Conservation (phyloP, 179 eudicot genomes). For the Sideroxylon spinosum region DNA sequence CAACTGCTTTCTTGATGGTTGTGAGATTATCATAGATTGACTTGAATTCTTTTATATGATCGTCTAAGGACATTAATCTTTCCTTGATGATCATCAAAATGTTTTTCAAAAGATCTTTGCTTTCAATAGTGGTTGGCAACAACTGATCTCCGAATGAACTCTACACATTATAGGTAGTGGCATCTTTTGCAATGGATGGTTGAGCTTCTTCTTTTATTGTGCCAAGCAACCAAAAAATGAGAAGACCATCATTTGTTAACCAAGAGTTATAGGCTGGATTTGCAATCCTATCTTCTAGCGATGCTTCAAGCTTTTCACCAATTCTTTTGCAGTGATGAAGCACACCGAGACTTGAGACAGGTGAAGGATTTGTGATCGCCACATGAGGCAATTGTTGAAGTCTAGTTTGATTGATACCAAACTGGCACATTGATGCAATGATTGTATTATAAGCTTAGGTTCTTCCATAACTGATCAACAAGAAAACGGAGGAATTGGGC, state of each 20-base stretch:
- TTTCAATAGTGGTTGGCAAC: background rate
- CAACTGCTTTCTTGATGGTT: conserved; percentile 8
- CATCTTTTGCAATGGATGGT: too few relatives aligned
- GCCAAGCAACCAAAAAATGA: conserved; percentile 14
- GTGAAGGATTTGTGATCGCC: conserved; percentile 6
- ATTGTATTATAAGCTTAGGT: too few relatives aligned
- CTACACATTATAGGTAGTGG: background rate
- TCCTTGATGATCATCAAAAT: background rate
- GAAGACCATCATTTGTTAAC: conserved; percentile 8
- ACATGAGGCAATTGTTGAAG: background rate
- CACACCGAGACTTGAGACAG: conserved; percentile 3
- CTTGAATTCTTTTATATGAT: conserved; percentile 1
- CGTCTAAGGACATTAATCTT: background rate
- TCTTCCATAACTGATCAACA: too few relatives aligned
- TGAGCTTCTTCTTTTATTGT: conserved; percentile 11
- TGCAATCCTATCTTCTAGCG: background rate
- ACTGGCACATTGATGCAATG: too few relatives aligned
- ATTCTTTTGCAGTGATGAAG: conserved; percentile 9
- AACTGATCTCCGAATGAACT: conserved; percentile 1
- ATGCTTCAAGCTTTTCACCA: background rate
- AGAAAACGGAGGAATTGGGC: too few relatives aligned
- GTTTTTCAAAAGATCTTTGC: background rate
- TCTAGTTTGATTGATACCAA: conserved; percentile 6
- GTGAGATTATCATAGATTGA: conserved; percentile 4
- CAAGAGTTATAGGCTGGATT: background rate